Base-by-base conservation (phyloP, 176 grass and related monocot species). In the Carex kokanica region DNA sequence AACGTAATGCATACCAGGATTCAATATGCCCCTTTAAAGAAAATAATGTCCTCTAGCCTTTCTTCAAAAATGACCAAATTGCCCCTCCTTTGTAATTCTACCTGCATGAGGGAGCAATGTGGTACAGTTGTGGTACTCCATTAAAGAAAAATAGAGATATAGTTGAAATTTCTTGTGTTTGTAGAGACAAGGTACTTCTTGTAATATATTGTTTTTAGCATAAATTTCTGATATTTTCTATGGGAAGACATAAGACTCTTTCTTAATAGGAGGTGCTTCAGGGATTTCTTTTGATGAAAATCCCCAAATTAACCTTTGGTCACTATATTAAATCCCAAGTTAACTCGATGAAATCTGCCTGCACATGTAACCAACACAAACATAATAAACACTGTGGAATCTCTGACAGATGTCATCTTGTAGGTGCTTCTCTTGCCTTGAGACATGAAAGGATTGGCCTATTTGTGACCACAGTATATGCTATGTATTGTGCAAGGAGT, bases 401-500 rank as follows among this genome's bases (percentile, higher is more conserved):
- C 61, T 51, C 41, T 60, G 38, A 78, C 27, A 16, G 15, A 31
- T 70, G 27, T 66, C 49, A n/a, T 69, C 3, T 74, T 86, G 78
- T 89, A 99, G 96, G 93, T 85, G 52, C 84, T 85, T 67, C 81
- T 62, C 91, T 99, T 86, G 81, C 91, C 51, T 81, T 99, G 85
- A 94, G 90, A 59, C 93, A 78, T 85, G 91, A 99, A 86, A 83
- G 89, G 43, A 71, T 99, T 85, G 80, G 89, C 68, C 89, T 99
- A 60, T 64, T 99, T 83, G 66, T 93, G 81, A 90, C 85, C 23
- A 92, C 89, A 20, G 10, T 90, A 62, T 99, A 99, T 92, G 94
- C 96, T 11, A 90, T 93, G 86, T 90, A 99, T 90, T 95, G 93
- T 81, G 91, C 91, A 51, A 93, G 81, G 91, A 81, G 75, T 88